phyloP scores from a whole-genome alignment of 148 eudicot species.

The Vaccinium macrocarpon region DNA sequence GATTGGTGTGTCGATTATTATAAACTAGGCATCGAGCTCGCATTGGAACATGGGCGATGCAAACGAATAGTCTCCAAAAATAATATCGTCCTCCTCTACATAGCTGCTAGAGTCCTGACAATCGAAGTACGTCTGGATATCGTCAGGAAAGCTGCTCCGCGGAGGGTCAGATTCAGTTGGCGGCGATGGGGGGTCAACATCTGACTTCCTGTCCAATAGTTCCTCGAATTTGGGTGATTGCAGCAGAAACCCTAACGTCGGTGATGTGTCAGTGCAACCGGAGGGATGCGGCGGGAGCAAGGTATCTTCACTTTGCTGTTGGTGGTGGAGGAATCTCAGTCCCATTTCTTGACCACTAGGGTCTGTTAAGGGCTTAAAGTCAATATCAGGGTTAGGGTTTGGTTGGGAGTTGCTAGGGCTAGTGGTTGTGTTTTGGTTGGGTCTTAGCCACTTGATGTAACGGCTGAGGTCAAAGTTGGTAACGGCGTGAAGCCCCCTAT shows the following conservation, averaged over 20 bases:
- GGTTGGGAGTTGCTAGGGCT: constrained; percentile 14
- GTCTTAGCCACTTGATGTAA: constrained; percentile 47
- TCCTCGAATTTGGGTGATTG: constrained; percentile 47
- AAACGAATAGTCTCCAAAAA: constrained; percentile 39
- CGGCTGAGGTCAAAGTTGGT: constrained; percentile 89
- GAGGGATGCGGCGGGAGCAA: constrained; percentile 5
- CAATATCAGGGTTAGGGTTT: constrained; percentile 19
- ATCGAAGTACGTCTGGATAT: constrained; percentile 54
- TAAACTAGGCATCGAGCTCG: constrained; percentile 31
- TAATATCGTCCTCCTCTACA: constrained; percentile 36
- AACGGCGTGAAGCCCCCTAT: constrained; percentile 75
- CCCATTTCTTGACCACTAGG: constrained; percentile 24
- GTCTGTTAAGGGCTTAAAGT: constrained; percentile 7
- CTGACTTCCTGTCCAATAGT: constrained; percentile 28
- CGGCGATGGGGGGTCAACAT: constrained; percentile 11
- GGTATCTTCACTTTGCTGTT: constrained; percentile 16
- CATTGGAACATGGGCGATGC: constrained; percentile 36
- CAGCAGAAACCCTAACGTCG: constrained; percentile 30
- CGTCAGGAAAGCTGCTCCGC: constrained; percentile 50
- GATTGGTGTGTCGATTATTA: neutral
- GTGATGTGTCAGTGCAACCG: constrained; percentile 10
- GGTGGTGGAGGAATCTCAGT: constrained; percentile 17
- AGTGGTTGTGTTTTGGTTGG: constrained; percentile 20
- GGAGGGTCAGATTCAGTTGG: constrained; percentile 29
- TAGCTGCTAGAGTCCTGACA: constrained; percentile 35